Evolutionary conservation across 2,329 filamentous ascomycete species (phyloP).

Genomic region (Penicillium sp.): DNA sequence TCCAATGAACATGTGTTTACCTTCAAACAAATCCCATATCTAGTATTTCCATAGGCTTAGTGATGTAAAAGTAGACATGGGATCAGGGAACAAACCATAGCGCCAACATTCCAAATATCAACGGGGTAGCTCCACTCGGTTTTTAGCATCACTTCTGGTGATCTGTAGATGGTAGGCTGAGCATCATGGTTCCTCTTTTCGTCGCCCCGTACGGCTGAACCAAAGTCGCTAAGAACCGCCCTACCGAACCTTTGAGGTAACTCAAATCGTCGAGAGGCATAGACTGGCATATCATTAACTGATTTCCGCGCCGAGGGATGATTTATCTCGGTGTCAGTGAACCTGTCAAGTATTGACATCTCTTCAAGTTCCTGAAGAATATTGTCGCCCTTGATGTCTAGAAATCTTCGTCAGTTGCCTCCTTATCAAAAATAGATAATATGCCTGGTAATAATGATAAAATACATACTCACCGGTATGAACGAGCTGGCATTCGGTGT

Average conservation of each 20-base stretch:
- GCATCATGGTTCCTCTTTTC: conserved; percentile 46
- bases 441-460: neutral
- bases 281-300: neutral
- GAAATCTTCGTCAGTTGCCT: neutral
- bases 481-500: conserved; percentile 14
- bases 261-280: neutral
- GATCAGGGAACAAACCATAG: conserved; percentile 43
- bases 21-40: conserved; percentile 53
- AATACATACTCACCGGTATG: neutral
- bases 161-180: conserved; percentile 39
- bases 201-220: conserved; percentile 38
- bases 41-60: conserved; percentile 18
- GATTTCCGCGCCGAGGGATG: neutral
- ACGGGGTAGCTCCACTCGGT: conserved; percentile 48
- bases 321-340: neutral
- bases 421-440: too few species aligned
- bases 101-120: conserved; percentile 54
- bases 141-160: conserved; percentile 49
- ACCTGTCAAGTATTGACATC: neutral
- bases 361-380: neutral
- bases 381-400: neutral
- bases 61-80: neutral
- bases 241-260: neutral
- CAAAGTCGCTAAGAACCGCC: conserved; percentile 41
- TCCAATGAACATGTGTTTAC: conserved; percentile 26